A percentile compares a stretch with the other conserved stretches of the same genome.
Conservation (phyloP, 148 eudicot species). For the Fagopyrum homotropicum region DNA sequence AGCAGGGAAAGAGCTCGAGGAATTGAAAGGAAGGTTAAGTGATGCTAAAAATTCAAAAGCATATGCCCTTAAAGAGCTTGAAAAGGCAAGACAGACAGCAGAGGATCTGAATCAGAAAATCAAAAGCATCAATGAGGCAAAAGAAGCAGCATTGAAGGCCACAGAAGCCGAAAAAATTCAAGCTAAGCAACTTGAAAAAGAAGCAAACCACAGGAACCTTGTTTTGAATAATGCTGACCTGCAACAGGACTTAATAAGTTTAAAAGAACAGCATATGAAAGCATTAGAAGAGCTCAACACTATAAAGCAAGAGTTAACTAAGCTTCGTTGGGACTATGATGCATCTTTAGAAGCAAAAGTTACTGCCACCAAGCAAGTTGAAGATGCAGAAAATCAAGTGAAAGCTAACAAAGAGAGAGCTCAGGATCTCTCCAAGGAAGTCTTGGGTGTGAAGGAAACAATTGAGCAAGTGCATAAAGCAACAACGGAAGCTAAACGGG, state of each 20-base stretch:
- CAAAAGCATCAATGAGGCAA: conserved; percentile 32
- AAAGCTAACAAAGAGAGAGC: conserved; percentile 35
- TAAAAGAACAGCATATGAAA: conserved; percentile 40
- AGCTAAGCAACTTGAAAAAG: conserved; percentile 41
- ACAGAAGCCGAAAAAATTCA: conserved; percentile 41
- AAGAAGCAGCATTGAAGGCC: conserved; percentile 38
- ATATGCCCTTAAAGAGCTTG: conserved; percentile 38
- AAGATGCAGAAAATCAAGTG: conserved; percentile 41
- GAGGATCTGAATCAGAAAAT: conserved; percentile 41
- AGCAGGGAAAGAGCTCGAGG: conserved; percentile 47
- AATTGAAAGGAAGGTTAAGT: conserved; percentile 40
- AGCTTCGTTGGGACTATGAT: conserved; percentile 30
- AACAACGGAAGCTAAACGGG: conserved; percentile 36
- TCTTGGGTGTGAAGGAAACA: conserved; percentile 31
- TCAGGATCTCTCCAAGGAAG: conserved; percentile 37
- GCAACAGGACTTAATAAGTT: conserved; percentile 39
- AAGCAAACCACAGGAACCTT: conserved; percentile 19
- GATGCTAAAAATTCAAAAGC: conserved; percentile 44
- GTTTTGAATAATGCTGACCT: conserved; percentile 20
- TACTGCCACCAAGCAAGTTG: conserved; percentile 34
- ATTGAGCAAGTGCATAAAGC: conserved; percentile 43
- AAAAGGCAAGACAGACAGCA: conserved; percentile 24
- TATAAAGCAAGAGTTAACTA: conserved; percentile 53
- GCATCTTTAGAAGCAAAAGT: conserved; percentile 29
- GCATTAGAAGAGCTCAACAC: conserved; percentile 45